phyloP scores from a whole-genome alignment of 2,329 filamentous ascomycete genomes.

The Diplodia seriata region DNA sequence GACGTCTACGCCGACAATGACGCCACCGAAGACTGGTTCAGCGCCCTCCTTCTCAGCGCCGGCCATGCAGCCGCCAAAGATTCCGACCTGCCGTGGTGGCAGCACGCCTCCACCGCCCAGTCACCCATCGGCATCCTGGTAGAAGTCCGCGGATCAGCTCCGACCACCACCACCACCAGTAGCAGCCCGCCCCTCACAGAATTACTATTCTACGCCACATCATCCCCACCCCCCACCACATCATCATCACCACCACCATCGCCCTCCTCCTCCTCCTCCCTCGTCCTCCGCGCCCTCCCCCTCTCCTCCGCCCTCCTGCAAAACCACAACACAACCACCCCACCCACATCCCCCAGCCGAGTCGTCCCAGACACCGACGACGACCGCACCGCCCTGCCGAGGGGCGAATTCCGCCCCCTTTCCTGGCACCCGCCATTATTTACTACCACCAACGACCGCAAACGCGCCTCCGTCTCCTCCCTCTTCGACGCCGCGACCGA shows the following conservation, averaged over 20 bases:
- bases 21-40: slow-evolving; percentile 51
- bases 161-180: too few relatives aligned
- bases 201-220: slow-evolving; percentile 54
- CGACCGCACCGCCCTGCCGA: background rate
- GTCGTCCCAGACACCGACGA: too few relatives aligned
- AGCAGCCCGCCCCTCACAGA: slow-evolving; percentile 47
- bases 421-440: slow-evolving; percentile 35
- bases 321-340: slow-evolving; percentile 37
- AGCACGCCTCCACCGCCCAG: slow-evolving; percentile 45
- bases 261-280: background rate
- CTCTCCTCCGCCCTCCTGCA: slow-evolving; percentile 53
- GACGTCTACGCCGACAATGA: slow-evolving; percentile 48
- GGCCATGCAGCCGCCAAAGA: slow-evolving; percentile 25
- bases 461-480: slow-evolving; percentile 51
- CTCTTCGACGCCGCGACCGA: slow-evolving; percentile 58
- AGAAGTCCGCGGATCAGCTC: slow-evolving; percentile 37
- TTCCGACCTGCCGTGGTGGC: slow-evolving; percentile 51
- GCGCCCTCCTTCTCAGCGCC: slow-evolving; percentile 42
- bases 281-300: slow-evolving; percentile 44
- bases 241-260: background rate
- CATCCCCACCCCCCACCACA: too few relatives aligned
- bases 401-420: slow-evolving; percentile 43
- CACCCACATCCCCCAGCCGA: slow-evolving; percentile 39
- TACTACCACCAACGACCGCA: slow-evolving; percentile 40
- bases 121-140: slow-evolving; percentile 51